These are phyloP conservation scores for Geranium rotundifolium DNA, from an alignment of 345 rosid species.

Conservation along the genomic window DNA sequence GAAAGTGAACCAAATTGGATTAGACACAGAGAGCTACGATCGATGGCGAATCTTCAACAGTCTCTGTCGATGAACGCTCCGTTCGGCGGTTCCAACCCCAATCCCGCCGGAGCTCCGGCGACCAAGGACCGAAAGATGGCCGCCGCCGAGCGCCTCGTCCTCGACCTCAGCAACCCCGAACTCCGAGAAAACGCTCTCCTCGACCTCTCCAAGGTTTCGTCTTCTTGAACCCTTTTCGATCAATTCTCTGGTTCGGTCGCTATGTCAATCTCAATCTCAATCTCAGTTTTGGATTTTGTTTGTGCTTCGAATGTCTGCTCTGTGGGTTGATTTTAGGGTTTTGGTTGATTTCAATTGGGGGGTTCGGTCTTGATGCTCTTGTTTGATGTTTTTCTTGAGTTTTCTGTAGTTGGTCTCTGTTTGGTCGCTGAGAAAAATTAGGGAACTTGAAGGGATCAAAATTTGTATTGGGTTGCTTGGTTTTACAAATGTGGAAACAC, in stretches of 20 bases:
- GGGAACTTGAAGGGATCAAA: not conserved
- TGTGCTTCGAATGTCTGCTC: not conserved
- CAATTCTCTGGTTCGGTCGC: not conserved
- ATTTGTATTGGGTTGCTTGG: no score
- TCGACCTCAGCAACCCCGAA: conserved; percentile 86
- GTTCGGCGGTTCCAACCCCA: conserved; percentile 31
- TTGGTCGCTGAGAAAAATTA: no score
- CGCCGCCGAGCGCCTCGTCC: conserved; percentile 82
- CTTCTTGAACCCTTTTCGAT: not conserved
- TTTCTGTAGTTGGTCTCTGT: not conserved
- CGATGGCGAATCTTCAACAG: conserved; percentile 64
- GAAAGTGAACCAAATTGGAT: not conserved
- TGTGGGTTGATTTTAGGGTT: no score
- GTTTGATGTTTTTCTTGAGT: not conserved
- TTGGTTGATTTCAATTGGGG: no score
- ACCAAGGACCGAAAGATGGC: conserved; percentile 83
- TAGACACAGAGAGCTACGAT: not conserved
- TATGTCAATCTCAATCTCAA: no score
- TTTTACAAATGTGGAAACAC: not conserved
- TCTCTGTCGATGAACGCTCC: conserved; percentile 55
- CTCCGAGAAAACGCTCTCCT: conserved; percentile 84
- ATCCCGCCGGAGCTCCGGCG: conserved; percentile 36
- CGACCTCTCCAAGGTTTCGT: conserved; percentile 46
- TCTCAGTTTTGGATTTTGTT: not conserved
- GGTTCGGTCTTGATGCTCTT: no score